Evolutionary conservation across 2,329 filamentous ascomycete species (phyloP).

Genomic region (Trichoderma harzianum): DNA sequence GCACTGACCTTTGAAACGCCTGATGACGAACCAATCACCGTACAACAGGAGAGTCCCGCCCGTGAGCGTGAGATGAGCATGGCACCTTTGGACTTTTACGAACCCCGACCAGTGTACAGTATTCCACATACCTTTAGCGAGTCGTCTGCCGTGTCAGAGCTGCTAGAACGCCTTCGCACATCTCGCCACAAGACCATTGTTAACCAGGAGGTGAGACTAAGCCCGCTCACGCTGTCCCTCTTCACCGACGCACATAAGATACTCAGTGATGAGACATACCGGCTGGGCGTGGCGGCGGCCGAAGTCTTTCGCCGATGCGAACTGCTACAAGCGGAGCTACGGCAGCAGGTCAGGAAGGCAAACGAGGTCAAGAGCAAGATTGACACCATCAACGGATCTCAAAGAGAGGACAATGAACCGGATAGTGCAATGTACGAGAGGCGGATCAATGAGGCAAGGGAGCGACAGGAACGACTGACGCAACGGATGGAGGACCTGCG

Average conservation of each 20-base stretch:
- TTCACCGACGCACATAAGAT: constrained; percentile 71
- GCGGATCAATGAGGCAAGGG: constrained; percentile 52
- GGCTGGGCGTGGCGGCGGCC: constrained; percentile 64
- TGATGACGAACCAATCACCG: constrained; percentile 47
- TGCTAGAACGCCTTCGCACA: constrained; percentile 56
- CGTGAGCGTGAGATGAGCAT: constrained; percentile 42
- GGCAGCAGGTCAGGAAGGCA: constrained; percentile 63
- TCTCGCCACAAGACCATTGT: constrained; percentile 59
- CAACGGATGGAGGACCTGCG: constrained; percentile 59
- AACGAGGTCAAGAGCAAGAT: constrained; percentile 64
- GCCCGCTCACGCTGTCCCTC: constrained; percentile 66
- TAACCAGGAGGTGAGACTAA: constrained; percentile 66
- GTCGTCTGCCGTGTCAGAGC: constrained; percentile 51
- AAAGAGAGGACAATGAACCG: constrained; percentile 47
- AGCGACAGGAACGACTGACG: constrained; percentile 54
- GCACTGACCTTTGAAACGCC: constrained; percentile 58
- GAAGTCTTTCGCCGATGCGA: constrained; percentile 71
- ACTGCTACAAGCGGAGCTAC: constrained; percentile 63
- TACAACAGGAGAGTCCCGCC: constrained; percentile 42
- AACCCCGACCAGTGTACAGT: constrained; percentile 65
- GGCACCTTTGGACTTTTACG: constrained; percentile 50
- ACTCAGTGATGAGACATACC: constrained; percentile 65
- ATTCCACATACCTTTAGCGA: constrained; percentile 59
- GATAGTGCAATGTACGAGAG: constrained; percentile 57
- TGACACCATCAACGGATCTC: constrained; percentile 54